phyloP scores from a whole-genome alignment of 2,329 filamentous ascomycete genomes.

The Pestalotiopsis sp. region DNA sequence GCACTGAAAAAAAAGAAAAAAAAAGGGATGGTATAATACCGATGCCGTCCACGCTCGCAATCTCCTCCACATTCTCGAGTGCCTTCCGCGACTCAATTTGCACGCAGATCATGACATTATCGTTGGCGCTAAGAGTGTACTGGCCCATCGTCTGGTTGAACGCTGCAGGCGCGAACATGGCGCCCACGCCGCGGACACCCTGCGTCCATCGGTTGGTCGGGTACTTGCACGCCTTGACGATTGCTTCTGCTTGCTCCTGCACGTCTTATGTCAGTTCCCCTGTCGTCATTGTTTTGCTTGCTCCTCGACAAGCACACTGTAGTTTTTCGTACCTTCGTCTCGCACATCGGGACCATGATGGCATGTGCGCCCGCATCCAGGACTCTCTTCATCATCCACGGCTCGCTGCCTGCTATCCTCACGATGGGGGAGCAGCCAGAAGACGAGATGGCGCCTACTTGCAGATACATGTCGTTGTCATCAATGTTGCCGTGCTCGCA shows the following conservation, averaged over 20 bases:
- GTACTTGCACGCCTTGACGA: conserved; percentile 27
- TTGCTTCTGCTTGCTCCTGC: conserved; percentile 12
- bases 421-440: conserved; percentile 22
- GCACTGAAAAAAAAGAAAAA: too few species aligned
- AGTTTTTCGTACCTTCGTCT: too few species aligned
- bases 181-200: conserved; percentile 28
- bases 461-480: conserved; percentile 23
- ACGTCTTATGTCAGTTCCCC: neutral
- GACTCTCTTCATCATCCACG: conserved; percentile 32
- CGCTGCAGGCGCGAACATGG: conserved; percentile 27
- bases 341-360: conserved; percentile 31
- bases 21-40: neutral
- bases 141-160: conserved; percentile 28
- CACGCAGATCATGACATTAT: conserved; percentile 24
- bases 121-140: conserved; percentile 24
- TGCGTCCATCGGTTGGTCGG: conserved; percentile 21
- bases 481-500: conserved; percentile 25
- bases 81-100: conserved; percentile 20
- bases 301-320: too few species aligned
- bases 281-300: neutral
- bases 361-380: conserved; percentile 31
- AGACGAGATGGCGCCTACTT: conserved; percentile 20
- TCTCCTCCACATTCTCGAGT: conserved; percentile 19
- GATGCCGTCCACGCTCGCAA: conserved; percentile 16
- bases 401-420: conserved; percentile 21